Base-by-base conservation (phyloP, 139 green algal species). In the Desmodesmus armatus region DNA sequence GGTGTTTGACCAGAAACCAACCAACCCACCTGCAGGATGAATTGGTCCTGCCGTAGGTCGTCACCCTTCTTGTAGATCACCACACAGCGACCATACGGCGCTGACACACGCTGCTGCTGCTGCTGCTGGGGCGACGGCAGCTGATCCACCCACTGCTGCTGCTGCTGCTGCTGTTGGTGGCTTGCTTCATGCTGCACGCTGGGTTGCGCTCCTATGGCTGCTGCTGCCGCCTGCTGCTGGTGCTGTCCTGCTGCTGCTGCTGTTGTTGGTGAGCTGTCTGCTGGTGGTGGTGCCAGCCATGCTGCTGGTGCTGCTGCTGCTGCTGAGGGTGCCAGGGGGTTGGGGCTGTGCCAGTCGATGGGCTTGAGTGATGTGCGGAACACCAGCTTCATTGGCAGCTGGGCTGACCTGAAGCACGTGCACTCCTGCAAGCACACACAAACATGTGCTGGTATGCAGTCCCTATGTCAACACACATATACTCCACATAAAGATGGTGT, bases 51-150 rank as follows among this genome's bases (percentile, higher is more conserved):
- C n/a, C 98, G 90, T 80, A 99, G 85, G 91, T 99, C 98, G 79
- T 99, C 98, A 0, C 97, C 98, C 67, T 94, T 96, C 89, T 99
- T 99, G 91, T 98, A 99, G 53, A 99, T 99, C 33, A 99, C 72
- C 35, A 90, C 83, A 80, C 90, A 93, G 9, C 89, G 87, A 55
- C 83, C 65, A 27, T 87, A 47, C 49, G 27, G 1, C 51, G 76
- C 21, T 17, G 67, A 27, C n/a, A 55, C 40, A 27, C 19, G 44
- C 19, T 66, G 40, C 43, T 47, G 73, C n/a, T 31, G 44, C 41
- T 51, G 83, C 3, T 39, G 47, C 31, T 88, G 85, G 33, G 41
- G 31, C 29, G 73, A 60, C 58, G 69, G 82, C 60, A 21, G 69
- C 71, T 75, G 77, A 40, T 37, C 23, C 74, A 37, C 58, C 47